Percentiles rank a stretch among this genome's conserved stretches.
Conservation (phyloP, 1,284 basidiomycete species). For the Microbotryum scabiosae region DNA sequence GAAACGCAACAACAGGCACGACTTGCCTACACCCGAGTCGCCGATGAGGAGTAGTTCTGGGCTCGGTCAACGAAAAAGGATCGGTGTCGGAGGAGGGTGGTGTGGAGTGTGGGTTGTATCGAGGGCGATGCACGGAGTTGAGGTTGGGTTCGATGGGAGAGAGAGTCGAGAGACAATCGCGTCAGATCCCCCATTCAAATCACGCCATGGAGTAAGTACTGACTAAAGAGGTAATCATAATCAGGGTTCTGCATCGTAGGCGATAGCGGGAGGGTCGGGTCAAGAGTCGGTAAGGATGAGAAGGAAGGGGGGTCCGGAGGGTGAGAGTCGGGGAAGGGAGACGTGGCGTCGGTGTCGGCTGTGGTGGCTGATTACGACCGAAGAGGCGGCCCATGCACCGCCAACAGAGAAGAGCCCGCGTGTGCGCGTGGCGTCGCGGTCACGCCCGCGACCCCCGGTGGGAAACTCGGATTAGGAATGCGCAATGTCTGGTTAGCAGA, state of each 20-base stretch:
- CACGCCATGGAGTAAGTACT: no score
- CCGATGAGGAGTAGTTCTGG: constrained; percentile 56
- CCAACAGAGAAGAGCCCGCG: no score
- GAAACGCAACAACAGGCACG: constrained; percentile 44
- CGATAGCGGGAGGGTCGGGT: no score
- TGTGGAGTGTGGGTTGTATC: not conserved
- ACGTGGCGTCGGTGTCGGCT: no score
- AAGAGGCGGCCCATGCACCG: no score
- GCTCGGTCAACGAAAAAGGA: not conserved
- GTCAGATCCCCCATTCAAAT: no score
- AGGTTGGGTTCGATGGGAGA: not conserved
- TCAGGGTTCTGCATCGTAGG: constrained; percentile 48
- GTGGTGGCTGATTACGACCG: no score
- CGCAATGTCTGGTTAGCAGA: no score
- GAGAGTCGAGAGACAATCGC: not conserved
- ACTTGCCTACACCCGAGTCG: constrained; percentile 91
- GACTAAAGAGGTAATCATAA: constrained; percentile 91
- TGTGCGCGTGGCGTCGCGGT: no score
- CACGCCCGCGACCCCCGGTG: no score
- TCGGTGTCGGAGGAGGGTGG: not conserved
- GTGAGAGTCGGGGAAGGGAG: not conserved
- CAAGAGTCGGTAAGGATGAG: not conserved
- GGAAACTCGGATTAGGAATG: no score
- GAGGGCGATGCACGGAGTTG: not conserved
- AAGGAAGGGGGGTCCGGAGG: not conserved